A percentile compares a stretch with the other conserved stretches of the same genome.
Conservation (phyloP, 306 rosid genomes). For the Dicorynia guianensis region DNA sequence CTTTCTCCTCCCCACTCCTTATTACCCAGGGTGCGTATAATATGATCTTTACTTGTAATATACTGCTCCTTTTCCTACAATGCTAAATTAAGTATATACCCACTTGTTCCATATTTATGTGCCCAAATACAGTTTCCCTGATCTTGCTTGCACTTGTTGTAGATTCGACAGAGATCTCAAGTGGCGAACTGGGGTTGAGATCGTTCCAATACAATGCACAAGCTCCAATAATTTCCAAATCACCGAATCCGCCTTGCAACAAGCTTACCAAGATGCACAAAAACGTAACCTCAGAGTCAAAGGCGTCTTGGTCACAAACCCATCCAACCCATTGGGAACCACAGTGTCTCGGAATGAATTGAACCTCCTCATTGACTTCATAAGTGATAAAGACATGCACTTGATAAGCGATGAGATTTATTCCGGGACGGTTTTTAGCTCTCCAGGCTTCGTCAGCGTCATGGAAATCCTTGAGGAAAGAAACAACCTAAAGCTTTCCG, state of each 20-base stretch:
- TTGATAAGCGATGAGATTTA: conserved; percentile 87
- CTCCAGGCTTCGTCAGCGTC: conserved; percentile 68
- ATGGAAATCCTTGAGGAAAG: conserved; percentile 65
- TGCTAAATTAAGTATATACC: not conserved
- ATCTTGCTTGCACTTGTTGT: conserved; percentile 43
- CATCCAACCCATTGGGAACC: conserved; percentile 92
- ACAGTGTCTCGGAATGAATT: conserved; percentile 63
- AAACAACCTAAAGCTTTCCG: conserved; percentile 33
- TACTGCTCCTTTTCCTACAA: not conserved
- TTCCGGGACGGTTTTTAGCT: conserved; percentile 80
- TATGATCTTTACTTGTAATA: not conserved
- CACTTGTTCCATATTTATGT: not conserved
- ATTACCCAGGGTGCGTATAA: conserved; percentile 73
- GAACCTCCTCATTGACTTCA: conserved; percentile 65
- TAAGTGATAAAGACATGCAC: conserved; percentile 59
- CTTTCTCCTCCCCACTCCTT: conserved; percentile 84
- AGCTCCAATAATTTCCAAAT: conserved; percentile 77
- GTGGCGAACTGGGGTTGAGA: conserved; percentile 83
- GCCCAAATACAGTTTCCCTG: conserved; percentile 18
- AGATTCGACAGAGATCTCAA: conserved; percentile 89
- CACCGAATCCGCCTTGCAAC: conserved; percentile 58
- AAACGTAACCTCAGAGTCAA: conserved; percentile 70
- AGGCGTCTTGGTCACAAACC: conserved; percentile 83
- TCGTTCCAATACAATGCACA: conserved; percentile 79
- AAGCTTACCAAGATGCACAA: conserved; percentile 64